Conservation (phyloP, 495 filamentous ascomycete species). For the Letharia columbiana region DNA sequence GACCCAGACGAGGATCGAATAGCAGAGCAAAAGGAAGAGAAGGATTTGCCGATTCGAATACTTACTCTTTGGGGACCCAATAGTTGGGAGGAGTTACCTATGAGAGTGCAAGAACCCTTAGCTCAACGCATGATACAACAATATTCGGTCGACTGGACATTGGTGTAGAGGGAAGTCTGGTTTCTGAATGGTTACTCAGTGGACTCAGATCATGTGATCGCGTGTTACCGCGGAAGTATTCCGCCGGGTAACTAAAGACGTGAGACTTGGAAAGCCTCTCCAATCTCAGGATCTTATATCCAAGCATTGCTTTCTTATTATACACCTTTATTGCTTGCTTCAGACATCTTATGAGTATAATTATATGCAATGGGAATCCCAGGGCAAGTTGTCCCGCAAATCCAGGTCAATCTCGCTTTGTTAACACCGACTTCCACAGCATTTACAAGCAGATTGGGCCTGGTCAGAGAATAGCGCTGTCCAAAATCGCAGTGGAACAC, state of each 20-base stretch:
- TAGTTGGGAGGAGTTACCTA: not conserved
- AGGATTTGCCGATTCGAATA: not conserved
- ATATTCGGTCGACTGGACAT: no score
- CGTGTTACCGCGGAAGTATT: constrained; percentile 5
- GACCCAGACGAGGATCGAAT: not conserved
- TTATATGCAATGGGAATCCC: constrained; percentile 48
- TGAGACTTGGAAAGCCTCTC: no score
- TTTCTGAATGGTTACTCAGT: constrained; percentile 10
- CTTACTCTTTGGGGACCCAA: not conserved
- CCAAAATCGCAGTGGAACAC: constrained; percentile 70
- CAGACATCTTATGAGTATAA: not conserved
- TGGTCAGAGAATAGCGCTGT: constrained; percentile 70
- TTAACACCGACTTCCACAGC: constrained; percentile 39
- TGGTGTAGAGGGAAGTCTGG: not conserved
- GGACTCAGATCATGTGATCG: not conserved
- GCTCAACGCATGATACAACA: no score
- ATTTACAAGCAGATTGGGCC: constrained; percentile 83
- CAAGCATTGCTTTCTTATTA: not conserved
- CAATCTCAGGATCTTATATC: not conserved
- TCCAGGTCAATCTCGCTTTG: not conserved
- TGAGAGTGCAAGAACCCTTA: no score
- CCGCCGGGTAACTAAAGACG: not conserved
- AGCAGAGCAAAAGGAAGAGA: not conserved
- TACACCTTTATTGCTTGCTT: not conserved
- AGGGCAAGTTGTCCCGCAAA: constrained; percentile 34